Evolutionary conservation across 352 stramenopile genomes (phyloP), one percentile per base, ranked within the genome.

Genomic region (Phytophthora sojae): DNA sequence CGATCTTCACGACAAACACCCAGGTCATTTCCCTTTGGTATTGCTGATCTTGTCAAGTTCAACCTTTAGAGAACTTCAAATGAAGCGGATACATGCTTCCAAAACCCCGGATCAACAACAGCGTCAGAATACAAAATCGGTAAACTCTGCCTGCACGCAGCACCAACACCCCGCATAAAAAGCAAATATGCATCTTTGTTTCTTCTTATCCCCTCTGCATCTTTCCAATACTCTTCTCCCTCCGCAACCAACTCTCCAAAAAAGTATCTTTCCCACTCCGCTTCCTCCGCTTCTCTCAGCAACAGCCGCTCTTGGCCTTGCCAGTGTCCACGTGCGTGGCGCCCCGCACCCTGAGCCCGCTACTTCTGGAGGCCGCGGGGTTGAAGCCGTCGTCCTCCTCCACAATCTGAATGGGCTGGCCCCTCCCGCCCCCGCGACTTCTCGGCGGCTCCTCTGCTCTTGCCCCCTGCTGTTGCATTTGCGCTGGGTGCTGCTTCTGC

Each of bases 291-390:
- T 1, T 52, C 21, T 49, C n/a, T 77, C 50, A 87, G 67, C 83
- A 90, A 71, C 83, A 90, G 51, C 80, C 79, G 60, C 69, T 81
- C 75, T 90, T 90, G 68, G 71, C 77, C 61, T 89, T 89, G 55
- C 67, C 67, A 42, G 79, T 69, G 65, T 89, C 83, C 62, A 83
- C 69, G 50, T 86, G 72, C 9, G 72, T 85, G 4, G 68, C 79
- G 44, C 83, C 83, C 14, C 83, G 80, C 52, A 90, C 77, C 35
- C 83, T 77, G 54, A 90, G 54, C 0, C 81, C 81, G 51, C 44
- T 71, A 64, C 66, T 81, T 61, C 69, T 73, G 21, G 79, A 80
- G 21, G 74, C 71, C 4, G 60, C 57, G 14, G 71, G 59, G 57
- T 51, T 77, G n/a, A 72, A 69, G 32, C 64, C 65, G 15, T 84